phyloP scores from a whole-genome alignment of 2,329 filamentous ascomycete species.

The Knufia fluminis region DNA sequence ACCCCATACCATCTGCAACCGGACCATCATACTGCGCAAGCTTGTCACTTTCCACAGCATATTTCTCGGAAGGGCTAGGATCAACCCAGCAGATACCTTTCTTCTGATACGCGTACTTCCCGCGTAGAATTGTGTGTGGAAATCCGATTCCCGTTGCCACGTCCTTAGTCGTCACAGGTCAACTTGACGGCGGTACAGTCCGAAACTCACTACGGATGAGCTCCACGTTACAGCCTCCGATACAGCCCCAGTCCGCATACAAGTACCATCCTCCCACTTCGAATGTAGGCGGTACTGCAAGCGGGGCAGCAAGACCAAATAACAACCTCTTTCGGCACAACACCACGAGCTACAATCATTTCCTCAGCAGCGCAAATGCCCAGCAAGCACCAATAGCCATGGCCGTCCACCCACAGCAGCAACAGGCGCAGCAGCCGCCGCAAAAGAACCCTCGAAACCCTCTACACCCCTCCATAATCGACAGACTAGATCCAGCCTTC shows the following conservation, averaged over 20 bases:
- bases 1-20: not conserved
- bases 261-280: not conserved
- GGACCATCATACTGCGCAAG: not conserved
- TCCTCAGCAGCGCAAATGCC: not conserved
- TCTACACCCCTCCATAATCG: conserved; percentile 19
- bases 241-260: not conserved
- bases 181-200: not conserved
- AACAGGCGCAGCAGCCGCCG: conserved; percentile 1
- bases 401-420: not conserved
- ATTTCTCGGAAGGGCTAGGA: not conserved
- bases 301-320: not conserved
- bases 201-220: not conserved
- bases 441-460: conserved; percentile 12
- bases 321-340: not conserved
- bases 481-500: conserved; percentile 21
- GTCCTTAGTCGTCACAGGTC: not conserved
- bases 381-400: not conserved
- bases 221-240: not conserved
- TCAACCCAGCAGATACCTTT: not conserved
- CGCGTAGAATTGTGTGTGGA: too few species aligned
- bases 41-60: not conserved
- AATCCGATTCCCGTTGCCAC: not conserved
- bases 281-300: not conserved
- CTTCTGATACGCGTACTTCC: not conserved
- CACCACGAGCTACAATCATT: not conserved